Percentiles rank a stretch among this genome's conserved stretches.
Conservation (phyloP, 345 rosid genomes). For the Populus alba region DNA sequence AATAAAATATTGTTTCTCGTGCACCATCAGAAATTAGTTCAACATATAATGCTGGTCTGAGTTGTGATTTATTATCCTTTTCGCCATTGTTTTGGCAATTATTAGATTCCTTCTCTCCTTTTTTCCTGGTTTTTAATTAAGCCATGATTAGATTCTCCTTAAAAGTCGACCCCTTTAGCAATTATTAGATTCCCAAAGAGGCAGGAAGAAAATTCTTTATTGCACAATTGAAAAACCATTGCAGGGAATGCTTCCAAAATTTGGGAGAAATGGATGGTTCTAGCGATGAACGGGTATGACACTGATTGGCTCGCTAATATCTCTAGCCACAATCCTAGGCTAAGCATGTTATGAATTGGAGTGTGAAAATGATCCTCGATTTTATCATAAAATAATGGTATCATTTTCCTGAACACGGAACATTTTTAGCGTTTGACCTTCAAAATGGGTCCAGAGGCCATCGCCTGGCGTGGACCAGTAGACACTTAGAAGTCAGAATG, state of each 20-base stretch:
- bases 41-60: neutral
- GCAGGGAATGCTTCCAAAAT: neutral
- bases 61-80: no score
- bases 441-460: neutral
- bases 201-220: neutral
- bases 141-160: slow-evolving; percentile 19
- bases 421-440: neutral
- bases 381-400: no score
- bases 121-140: neutral
- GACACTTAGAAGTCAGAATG: neutral
- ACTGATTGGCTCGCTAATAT: neutral
- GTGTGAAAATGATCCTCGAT: no score
- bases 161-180: neutral
- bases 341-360: neutral
- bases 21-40: neutral
- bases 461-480: neutral
- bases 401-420: neutral
- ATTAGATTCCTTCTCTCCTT: slow-evolving; percentile 7
- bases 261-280: neutral
- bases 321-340: neutral
- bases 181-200: slow-evolving; percentile 3
- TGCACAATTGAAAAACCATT: neutral
- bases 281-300: neutral
- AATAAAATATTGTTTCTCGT: neutral
- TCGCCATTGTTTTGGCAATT: neutral